Evolutionary conservation across 2,329 filamentous ascomycete genomes (phyloP).

Genomic region (Sporothrix pallida): DNA sequence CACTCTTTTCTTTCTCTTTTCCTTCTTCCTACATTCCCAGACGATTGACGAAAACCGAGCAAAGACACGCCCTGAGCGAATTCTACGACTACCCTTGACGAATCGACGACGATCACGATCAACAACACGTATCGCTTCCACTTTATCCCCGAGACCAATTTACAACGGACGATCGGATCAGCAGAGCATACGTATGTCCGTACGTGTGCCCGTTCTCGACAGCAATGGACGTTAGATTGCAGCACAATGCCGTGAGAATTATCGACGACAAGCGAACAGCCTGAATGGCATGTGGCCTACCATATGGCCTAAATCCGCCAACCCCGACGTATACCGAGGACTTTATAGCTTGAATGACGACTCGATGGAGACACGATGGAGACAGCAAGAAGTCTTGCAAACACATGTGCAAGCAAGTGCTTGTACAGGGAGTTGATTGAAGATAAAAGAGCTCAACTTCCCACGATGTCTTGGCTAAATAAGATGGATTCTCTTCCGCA

Average conservation of each 20-base stretch:
- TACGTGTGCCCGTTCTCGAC: neutral
- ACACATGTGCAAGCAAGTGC: neutral
- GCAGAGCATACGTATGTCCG: conserved; percentile 1
- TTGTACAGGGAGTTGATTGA: neutral
- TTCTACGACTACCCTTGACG: neutral
- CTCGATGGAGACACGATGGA: neutral
- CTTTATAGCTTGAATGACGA: neutral
- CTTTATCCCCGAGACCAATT: neutral
- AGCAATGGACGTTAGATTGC: neutral
- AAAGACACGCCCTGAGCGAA: neutral
- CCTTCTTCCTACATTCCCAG: neutral
- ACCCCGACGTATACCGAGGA: neutral
- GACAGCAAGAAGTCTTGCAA: conserved; percentile 1
- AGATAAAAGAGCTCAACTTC: neutral
- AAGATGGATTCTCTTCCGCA: neutral
- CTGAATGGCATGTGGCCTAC: neutral
- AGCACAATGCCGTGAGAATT: neutral
- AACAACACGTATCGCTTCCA: neutral
- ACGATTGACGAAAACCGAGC: neutral
- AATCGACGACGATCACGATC: neutral
- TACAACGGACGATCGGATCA: neutral
- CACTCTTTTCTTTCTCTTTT: neutral
- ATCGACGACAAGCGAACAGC: neutral
- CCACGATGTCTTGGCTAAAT: neutral
- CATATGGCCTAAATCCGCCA: neutral